Evolutionary conservation across 225 moss, liverwort and hornwort species (phyloP), one percentile per base, ranked within the genome.

Genomic region (Physcomitrellopsis africana): DNA sequence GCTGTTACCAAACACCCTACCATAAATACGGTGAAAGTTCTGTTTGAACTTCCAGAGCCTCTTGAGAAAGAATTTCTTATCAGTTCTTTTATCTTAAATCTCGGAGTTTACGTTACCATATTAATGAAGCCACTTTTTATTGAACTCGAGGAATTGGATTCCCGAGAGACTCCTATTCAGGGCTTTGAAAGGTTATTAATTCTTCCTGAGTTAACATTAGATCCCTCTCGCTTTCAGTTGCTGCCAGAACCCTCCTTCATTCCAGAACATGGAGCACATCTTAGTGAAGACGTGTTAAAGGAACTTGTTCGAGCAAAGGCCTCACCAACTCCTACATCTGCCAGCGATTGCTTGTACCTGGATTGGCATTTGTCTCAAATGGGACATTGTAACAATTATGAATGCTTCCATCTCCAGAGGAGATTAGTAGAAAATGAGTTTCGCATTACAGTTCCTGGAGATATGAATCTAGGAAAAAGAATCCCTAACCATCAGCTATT

Each of bases 291-390:
- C 16, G 78, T 83, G 67, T 85, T 76, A 26, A 59, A 67, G 67
- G 67, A 8, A 27, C 18, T 81, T 13, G 73, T 75, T 55, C 76
- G 47, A 66, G 58, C 47, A 48, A 81, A 73, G 71, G 54, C 64
- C 37, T 51, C 65, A 64, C 60, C 76, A 44, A 75, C 51, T 76
- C 63, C 74, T 63, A 78, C 55, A 54, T 79, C 81, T 76, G 79
- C 85, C 14, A 83, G 85, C 74, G 88, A 89, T 80, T 76, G 53
- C 79, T 53, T 86, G 73, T 86, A 89, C 71, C 73, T 86, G 49
- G 88, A 89, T 83, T 89, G 88, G 88, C 88, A 89, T 74, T 37
- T 81, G 60, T 83, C 85, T 70, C 88, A 86, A 81, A 71, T 74
- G 41, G 78, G 81, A 76, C 73, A 76, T 22, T 89, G 85, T 82